A percentile compares a stretch with the other conserved stretches of the same genome.
phyloP scores from a whole-genome alignment of 2,329 filamentous ascomycete genomes.

The Stachybotrys chlorohalonatus region DNA sequence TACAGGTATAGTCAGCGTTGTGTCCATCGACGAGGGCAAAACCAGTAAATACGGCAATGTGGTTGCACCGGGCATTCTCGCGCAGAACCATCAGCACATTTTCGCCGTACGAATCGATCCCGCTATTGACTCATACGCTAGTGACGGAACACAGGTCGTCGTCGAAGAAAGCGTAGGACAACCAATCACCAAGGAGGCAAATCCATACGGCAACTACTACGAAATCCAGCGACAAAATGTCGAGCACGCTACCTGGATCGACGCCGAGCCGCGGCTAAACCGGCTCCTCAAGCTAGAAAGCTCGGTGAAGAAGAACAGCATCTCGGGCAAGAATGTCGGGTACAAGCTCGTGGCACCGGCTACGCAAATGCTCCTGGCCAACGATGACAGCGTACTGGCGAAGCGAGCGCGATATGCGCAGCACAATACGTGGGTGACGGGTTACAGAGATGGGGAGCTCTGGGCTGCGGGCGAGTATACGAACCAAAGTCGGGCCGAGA shows the following conservation, averaged over 20 bases:
- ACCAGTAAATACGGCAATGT: conserved; percentile 47
- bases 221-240: conserved; percentile 39
- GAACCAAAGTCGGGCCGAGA: conserved; percentile 35
- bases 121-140: conserved; percentile 46
- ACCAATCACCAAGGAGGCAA: conserved; percentile 38
- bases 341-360: conserved; percentile 38
- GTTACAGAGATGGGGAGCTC: conserved; percentile 38
- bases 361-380: conserved; percentile 37
- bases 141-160: conserved; percentile 49
- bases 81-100: conserved; percentile 63
- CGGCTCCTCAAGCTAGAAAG: conserved; percentile 41
- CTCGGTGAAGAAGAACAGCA: conserved; percentile 29
- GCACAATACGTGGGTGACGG: conserved; percentile 40
- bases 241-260: conserved; percentile 34
- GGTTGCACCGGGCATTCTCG: conserved; percentile 53
- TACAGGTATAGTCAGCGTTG: conserved; percentile 35
- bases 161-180: conserved; percentile 34
- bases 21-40: conserved; percentile 29
- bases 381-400: conserved; percentile 31
- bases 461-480: conserved; percentile 43
- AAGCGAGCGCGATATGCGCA: conserved; percentile 34
- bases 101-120: conserved; percentile 60
- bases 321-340: conserved; percentile 38
- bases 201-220: conserved; percentile 55
- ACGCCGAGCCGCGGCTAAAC: conserved; percentile 45